These are phyloP conservation scores for Phytophthora ohioensis DNA, from an alignment of 352 stramenopile species.

Conservation along the genomic window DNA sequence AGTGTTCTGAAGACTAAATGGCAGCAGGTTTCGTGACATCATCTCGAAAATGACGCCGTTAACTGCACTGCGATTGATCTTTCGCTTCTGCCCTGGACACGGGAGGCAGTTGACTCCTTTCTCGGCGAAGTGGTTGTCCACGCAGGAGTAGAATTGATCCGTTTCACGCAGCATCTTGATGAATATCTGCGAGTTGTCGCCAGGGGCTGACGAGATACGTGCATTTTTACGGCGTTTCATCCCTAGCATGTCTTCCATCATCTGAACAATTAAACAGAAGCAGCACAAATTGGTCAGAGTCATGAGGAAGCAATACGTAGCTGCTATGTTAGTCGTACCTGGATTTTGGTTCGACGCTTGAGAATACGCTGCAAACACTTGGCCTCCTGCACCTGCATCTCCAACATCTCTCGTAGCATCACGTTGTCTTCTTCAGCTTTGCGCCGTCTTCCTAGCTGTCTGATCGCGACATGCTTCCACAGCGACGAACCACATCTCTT, in stretches of 20 bases:
- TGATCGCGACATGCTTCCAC: constrained; percentile 32
- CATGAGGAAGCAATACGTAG: background rate
- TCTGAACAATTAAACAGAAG: background rate
- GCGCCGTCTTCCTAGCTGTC: constrained; percentile 26
- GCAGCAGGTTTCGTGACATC: constrained; percentile 22
- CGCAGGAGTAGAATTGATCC: constrained; percentile 18
- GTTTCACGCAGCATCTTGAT: constrained; percentile 24
- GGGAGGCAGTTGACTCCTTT: constrained; percentile 15
- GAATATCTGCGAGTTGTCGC: constrained; percentile 21
- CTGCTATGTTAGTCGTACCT: constrained; percentile 16
- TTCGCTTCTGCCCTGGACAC: constrained; percentile 29
- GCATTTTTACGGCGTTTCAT: constrained; percentile 16
- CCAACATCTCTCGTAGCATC: constrained; percentile 29
- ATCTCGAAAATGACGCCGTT: constrained; percentile 36
- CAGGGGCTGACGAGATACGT: background rate
- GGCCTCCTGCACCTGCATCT: constrained; percentile 32
- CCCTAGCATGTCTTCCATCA: constrained; percentile 23
- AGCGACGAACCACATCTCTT: background rate
- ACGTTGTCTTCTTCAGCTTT: constrained; percentile 39
- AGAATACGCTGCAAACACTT: constrained; percentile 44
- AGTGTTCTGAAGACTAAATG: constrained; percentile 23
- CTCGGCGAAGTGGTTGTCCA: constrained; percentile 22
- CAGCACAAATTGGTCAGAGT: no score
- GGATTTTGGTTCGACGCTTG: constrained; percentile 36
- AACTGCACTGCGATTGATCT: constrained; percentile 7